Evolutionary conservation across 169 alveolate genomes (phyloP).

Genomic region (Condylostoma magnum): DNA sequence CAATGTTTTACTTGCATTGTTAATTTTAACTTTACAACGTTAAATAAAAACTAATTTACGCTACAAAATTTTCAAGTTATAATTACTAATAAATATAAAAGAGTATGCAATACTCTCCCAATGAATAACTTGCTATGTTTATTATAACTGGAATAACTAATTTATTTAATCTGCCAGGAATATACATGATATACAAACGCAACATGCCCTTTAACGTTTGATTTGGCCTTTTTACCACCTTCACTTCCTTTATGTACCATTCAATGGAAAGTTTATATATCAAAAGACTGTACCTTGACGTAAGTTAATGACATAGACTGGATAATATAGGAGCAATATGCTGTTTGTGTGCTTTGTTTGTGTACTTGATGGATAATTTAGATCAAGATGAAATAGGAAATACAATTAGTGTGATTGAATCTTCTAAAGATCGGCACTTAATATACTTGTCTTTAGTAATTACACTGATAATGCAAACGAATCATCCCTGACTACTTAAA

Average conservation of each 20-base stretch:
- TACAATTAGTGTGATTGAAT: background rate
- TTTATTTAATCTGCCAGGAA: background rate
- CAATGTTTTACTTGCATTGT: no score
- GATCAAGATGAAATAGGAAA: background rate
- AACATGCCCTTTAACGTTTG: background rate
- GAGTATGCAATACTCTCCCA: no score
- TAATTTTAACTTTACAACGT: no score
- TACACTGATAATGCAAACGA: slow-evolving; percentile 5
- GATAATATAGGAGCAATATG: slow-evolving; percentile 22
- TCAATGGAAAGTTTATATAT: background rate
- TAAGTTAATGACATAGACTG: slow-evolving; percentile 1
- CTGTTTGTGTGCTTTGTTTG: background rate
- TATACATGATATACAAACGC: background rate
- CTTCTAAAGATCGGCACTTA: background rate
- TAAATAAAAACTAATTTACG: no score
- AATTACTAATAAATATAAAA: no score
- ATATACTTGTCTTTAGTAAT: background rate
- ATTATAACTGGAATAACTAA: slow-evolving; percentile 19
- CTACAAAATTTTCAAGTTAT: no score
- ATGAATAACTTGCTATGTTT: no score
- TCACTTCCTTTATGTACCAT: slow-evolving; percentile 17
- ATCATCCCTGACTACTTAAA: slow-evolving; percentile 22
- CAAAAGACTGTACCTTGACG: background rate
- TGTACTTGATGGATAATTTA: slow-evolving; percentile 2
- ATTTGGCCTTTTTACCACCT: slow-evolving; percentile 1